Percentiles rank a stretch among this genome's conserved stretches.
These are phyloP conservation scores for Phragmites australis DNA, from an alignment of 176 grass and related monocot species.

Conservation along the genomic window DNA sequence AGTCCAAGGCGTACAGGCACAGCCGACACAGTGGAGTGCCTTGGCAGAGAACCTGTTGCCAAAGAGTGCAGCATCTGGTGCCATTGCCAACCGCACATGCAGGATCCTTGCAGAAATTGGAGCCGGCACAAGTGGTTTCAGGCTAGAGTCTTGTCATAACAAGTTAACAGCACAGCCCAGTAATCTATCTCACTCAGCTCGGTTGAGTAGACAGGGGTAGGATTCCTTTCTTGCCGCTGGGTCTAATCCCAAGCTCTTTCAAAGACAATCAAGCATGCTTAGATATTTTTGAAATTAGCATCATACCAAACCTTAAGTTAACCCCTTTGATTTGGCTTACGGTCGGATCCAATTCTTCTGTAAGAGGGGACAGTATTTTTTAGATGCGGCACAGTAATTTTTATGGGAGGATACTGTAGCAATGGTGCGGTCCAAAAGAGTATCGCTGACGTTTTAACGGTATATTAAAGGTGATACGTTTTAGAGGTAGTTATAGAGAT, in stretches of 20 bases:
- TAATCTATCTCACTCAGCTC: neutral
- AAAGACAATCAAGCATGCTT: neutral
- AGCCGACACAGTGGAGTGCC: neutral
- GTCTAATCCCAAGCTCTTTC: neutral
- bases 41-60: conserved; percentile 32
- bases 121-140: neutral
- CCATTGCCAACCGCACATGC: conserved; percentile 24
- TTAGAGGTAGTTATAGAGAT: too few relatives aligned
- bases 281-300: conserved; percentile 5
- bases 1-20: conserved; percentile 20
- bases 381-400: too few relatives aligned
- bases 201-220: neutral
- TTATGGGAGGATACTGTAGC: too few relatives aligned
- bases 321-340: neutral
- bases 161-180: neutral
- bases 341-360: too few relatives aligned
- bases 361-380: too few relatives aligned
- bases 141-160: neutral
- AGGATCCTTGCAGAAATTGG: neutral
- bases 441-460: too few relatives aligned
- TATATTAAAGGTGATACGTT: too few relatives aligned
- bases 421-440: too few relatives aligned
- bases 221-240: conserved; percentile 15
- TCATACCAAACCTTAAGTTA: neutral
- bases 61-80: conserved; percentile 25